Evolutionary conservation across 441 rosid species (phyloP).

Genomic region (Rhodomyrtus psidioides): DNA sequence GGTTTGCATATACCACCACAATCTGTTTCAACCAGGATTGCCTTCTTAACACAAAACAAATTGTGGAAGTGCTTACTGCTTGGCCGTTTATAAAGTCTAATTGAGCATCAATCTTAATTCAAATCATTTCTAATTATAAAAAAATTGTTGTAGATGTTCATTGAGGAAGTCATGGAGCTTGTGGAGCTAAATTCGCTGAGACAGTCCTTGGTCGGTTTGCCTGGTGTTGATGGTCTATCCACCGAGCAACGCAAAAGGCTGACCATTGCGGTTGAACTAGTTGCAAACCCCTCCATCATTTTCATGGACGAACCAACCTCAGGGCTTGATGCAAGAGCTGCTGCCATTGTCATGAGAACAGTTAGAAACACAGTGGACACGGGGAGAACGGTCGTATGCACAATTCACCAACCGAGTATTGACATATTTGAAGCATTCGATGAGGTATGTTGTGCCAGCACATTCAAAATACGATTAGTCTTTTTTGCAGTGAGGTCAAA

Average conservation of each 20-base stretch:
- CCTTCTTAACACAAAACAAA: background rate
- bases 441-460: background rate
- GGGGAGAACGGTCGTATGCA: background rate
- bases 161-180: background rate
- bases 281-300: background rate
- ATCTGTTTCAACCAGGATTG: background rate
- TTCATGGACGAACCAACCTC: background rate
- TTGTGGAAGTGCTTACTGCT: background rate
- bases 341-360: background rate
- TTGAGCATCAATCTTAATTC: background rate
- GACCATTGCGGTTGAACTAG: background rate
- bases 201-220: background rate
- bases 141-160: background rate
- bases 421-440: background rate
- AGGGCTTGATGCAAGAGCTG: background rate
- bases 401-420: background rate
- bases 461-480: background rate
- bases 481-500: background rate
- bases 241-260: background rate
- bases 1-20: background rate
- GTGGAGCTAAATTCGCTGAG: background rate
- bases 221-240: background rate
- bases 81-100: no score
- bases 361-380: background rate
- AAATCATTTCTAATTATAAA: background rate